Evolutionary conservation across 2,329 filamentous ascomycete genomes (phyloP).

Genomic region (Lecanoromycetidae sp.): DNA sequence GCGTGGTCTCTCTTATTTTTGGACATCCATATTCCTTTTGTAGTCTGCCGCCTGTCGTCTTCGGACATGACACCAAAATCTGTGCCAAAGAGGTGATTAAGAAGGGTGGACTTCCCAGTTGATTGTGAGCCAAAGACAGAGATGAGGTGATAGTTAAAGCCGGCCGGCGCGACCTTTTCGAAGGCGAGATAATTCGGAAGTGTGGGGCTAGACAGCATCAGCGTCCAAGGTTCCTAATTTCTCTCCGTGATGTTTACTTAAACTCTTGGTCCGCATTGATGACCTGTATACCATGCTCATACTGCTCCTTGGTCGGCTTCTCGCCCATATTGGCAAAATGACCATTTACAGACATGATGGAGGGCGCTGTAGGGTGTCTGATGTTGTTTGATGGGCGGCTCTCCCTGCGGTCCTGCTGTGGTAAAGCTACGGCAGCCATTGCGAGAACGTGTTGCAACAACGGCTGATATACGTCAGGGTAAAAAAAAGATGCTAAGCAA

Average conservation of each 20-base stretch:
- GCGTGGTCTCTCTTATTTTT: conserved; percentile 63
- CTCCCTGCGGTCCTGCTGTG: conserved; percentile 1
- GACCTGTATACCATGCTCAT: conserved; percentile 91
- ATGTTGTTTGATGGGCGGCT: conserved; percentile 13
- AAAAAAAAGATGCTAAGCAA: not conserved
- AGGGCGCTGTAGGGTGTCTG: conserved; percentile 32
- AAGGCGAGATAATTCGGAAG: conserved; percentile 70
- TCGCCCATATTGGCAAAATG: conserved; percentile 67
- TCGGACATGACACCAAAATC: conserved; percentile 98
- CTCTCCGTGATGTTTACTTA: conserved; percentile 72
- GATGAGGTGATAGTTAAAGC: conserved; percentile 98
- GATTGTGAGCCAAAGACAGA: conserved; percentile 98
- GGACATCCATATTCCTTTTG: conserved; percentile 98
- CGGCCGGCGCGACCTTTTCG: conserved; percentile 70
- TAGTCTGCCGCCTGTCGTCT: conserved; percentile 84
- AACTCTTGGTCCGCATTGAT: conserved; percentile 94
- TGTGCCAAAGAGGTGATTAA: conserved; percentile 92
- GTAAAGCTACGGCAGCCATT: conserved; percentile 7
- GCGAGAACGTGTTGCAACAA: not conserved
- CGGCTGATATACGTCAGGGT: conserved; percentile 1
- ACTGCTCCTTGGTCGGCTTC: conserved; percentile 51
- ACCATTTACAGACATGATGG: conserved; percentile 52
- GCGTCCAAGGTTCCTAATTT: not conserved
- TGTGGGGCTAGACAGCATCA: conserved; percentile 45
- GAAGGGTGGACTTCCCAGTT: conserved; percentile 91